Base-by-base conservation (phyloP, 129 eudicot species). In the Pseudognaphalium luteoalbum region DNA sequence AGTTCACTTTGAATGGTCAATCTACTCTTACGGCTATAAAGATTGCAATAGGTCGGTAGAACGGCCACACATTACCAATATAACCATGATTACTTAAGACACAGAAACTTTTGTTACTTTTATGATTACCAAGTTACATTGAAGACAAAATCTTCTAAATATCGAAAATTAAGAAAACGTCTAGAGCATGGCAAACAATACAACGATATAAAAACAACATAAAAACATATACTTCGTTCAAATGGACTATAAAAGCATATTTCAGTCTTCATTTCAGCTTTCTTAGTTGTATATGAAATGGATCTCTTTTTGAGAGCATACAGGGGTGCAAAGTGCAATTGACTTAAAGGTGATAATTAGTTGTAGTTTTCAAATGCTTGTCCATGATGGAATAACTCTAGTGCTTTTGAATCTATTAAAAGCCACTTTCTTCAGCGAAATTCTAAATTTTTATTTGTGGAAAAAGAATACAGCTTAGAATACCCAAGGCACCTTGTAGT, bases 1-100 rank as follows among this genome's bases (percentile, higher is more conserved):
- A 71, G 75, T 71, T 71, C 75, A 72, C 32, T 52, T 56, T 56
- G 76, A 37, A 60, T 73, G 58, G 58, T 73, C 21, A 14, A 20
- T 56, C 57, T 32, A 20, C 34, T 6, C 19, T 37, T 41, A 21
- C 39, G 9, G 59, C 2, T 37, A 21, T 37, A 37, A 3, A 35
- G 15, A 21, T 22, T 14, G 77, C 77, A 73, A 73, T 16, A 6
- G 28, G 16, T 22, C n/a, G 14, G 68, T 54, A 19, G 10, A 20
- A 54, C 21, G 3, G 29, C 39, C 68, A 58, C 58, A 58, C 57
- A 71, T 11, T 57, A 32, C 16, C 14, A 52, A 32, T 52, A 32
- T 4, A 34, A 73, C 9, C 9, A 5, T 39, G 39, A n/a, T n/a
- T 21, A 73, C 4, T 42, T 37, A 19, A 35, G 56, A 21, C 34